Evolutionary conservation across 2,329 filamentous ascomycete genomes (phyloP).

Genomic region (Paecilomyces sp.): DNA sequence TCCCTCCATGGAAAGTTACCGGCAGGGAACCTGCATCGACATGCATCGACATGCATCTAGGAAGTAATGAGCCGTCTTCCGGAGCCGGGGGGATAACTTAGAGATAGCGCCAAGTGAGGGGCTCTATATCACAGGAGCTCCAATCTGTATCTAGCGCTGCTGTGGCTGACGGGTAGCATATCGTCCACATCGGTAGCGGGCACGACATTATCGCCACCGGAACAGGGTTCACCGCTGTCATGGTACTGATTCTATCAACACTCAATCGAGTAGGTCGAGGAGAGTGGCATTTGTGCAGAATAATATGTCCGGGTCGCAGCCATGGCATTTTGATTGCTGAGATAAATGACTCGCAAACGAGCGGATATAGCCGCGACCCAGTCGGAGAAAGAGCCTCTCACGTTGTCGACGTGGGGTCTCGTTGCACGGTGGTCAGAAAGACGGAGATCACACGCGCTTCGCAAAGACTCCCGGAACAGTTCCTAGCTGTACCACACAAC

Average conservation of each 20-base stretch:
- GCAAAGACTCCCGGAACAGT: neutral
- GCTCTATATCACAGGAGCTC: neutral
- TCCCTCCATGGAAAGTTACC: neutral
- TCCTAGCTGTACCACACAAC: neutral
- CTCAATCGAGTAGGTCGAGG: neutral
- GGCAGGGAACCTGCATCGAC: neutral
- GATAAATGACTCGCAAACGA: neutral
- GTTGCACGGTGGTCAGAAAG: neutral
- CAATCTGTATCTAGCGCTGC: neutral
- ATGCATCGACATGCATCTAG: neutral
- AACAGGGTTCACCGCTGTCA: neutral
- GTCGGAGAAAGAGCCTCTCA: neutral
- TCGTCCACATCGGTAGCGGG: slow-evolving; percentile 37
- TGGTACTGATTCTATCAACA: neutral
- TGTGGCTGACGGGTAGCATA: neutral
- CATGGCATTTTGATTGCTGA: neutral
- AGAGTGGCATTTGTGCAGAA: no score
- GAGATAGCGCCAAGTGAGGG: neutral
- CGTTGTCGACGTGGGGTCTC: neutral
- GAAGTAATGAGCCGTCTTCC: neutral
- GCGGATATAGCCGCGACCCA: neutral
- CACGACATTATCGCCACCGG: slow-evolving; percentile 8
- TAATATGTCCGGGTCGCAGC: no score
- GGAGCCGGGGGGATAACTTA: neutral
- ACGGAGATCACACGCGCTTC: neutral